Percentiles rank a stretch among this genome's conserved stretches.
Conservation (phyloP, 208 protist genomes). For the Entamoeba invadens region DNA sequence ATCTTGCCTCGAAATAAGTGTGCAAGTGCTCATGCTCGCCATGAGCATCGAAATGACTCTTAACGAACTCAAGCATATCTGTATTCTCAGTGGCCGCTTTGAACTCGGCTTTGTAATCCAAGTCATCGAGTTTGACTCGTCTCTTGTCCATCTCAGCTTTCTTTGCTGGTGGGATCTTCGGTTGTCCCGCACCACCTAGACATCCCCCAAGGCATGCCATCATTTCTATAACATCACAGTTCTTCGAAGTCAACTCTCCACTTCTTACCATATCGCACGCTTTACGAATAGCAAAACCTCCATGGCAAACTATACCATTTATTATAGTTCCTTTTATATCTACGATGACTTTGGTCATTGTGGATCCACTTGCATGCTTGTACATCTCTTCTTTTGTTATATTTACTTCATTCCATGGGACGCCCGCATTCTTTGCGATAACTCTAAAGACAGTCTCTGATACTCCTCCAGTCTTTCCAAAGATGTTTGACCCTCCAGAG, state of each 20-base stretch:
- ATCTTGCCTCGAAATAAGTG: not conserved
- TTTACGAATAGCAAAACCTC: conserved; percentile 1
- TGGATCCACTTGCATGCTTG: not conserved
- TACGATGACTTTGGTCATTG: not conserved
- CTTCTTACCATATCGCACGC: conserved; percentile 9
- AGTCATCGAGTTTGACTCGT: not conserved
- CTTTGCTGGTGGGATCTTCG: conserved; percentile 19
- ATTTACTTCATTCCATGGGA: not conserved
- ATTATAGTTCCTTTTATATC: not conserved
- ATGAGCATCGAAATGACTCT: not conserved
- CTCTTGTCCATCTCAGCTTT: not conserved
- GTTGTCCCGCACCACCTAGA: conserved; percentile 36
- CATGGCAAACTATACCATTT: not conserved
- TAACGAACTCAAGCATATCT: not conserved
- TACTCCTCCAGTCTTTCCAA: conserved; percentile 31
- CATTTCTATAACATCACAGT: conserved; percentile 27
- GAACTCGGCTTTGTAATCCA: not conserved
- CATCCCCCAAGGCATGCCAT: conserved; percentile 45
- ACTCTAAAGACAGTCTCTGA: conserved; percentile 21
- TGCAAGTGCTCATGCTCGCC: not conserved
- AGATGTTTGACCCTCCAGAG: conserved; percentile 25
- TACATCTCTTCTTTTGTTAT: not conserved
- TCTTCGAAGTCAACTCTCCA: not conserved
- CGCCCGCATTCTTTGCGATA: not conserved
- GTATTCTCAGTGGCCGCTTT: not conserved